Evolutionary conservation across 495 filamentous ascomycete species (phyloP).

Genomic region (Penicillium canariense): DNA sequence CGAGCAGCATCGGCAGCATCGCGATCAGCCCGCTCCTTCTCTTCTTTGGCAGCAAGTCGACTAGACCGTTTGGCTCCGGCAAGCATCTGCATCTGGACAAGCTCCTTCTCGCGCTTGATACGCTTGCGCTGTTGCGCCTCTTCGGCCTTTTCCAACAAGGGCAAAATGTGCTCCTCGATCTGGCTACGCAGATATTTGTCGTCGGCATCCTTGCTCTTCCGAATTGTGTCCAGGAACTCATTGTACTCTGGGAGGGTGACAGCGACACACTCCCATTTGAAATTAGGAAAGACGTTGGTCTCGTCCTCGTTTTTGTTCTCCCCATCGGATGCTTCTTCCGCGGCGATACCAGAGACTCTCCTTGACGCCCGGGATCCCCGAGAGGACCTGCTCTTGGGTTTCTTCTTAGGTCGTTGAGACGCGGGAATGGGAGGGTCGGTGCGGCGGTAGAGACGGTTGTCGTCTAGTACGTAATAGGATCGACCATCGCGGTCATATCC

Average conservation of each 20-base stretch:
- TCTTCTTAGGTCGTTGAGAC: slow-evolving; percentile 60
- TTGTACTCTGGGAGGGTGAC: slow-evolving; percentile 75
- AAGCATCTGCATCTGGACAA: slow-evolving; percentile 75
- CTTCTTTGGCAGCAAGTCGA: slow-evolving; percentile 74
- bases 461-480: slow-evolving; percentile 86
- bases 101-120: slow-evolving; percentile 75
- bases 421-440: slow-evolving; percentile 65
- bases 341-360: slow-evolving; percentile 55
- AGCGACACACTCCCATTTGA: slow-evolving; percentile 87
- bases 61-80: slow-evolving; percentile 93
- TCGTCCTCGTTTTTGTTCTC: slow-evolving; percentile 36
- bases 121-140: slow-evolving; percentile 62
- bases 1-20: slow-evolving; percentile 68
- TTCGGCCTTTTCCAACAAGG: slow-evolving; percentile 78
- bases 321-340: slow-evolving; percentile 55
- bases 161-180: slow-evolving; percentile 72
- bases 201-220: slow-evolving; percentile 72
- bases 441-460: slow-evolving; percentile 86
- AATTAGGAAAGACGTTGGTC: slow-evolving; percentile 35
- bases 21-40: slow-evolving; percentile 72
- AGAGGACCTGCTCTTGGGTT: slow-evolving; percentile 73
- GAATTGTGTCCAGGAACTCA: slow-evolving; percentile 65
- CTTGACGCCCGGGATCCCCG: slow-evolving; percentile 69
- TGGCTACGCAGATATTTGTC: slow-evolving; percentile 72
- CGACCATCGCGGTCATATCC: slow-evolving; percentile 85